phyloP scores from a whole-genome alignment of 257 asterid species.

The Solanum sejunctum region DNA sequence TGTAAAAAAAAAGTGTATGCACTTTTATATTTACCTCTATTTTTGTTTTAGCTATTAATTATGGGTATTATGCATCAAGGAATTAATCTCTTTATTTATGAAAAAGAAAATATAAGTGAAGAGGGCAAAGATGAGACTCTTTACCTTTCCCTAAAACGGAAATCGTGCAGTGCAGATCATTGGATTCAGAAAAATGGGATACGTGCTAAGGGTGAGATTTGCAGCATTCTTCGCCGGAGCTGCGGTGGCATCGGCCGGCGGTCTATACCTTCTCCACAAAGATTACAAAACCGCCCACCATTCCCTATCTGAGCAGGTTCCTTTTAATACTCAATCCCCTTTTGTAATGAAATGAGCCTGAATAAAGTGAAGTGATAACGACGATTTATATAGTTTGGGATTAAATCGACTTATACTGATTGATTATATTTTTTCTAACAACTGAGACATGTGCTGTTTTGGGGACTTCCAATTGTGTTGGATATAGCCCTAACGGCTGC shows the following conservation, averaged over 20 bases:
- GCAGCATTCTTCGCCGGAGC: slow-evolving; percentile 87
- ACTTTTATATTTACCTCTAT: neutral
- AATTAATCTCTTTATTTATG: neutral
- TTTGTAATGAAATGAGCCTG: neutral
- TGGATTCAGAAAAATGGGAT: slow-evolving; percentile 41
- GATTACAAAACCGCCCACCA: slow-evolving; percentile 69
- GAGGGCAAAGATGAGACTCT: neutral
- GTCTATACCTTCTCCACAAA: slow-evolving; percentile 57
- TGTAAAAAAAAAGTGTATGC: neutral
- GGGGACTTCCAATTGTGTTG: neutral
- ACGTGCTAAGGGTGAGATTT: slow-evolving; percentile 65
- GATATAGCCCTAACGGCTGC: neutral
- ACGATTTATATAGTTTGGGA: neutral
- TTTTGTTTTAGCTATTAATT: neutral
- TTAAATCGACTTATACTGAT: neutral
- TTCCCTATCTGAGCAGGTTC: slow-evolving; percentile 55
- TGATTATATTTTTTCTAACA: neutral
- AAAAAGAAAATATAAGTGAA: neutral
- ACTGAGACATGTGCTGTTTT: neutral
- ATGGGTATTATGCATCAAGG: neutral
- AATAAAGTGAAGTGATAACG: neutral
- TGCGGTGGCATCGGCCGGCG: slow-evolving; percentile 73
- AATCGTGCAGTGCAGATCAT: neutral
- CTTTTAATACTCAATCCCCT: neutral
- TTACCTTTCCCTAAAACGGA: neutral